Evolutionary conservation across 768 basidiomycete genomes (phyloP).

Genomic region (Nidularia pulvinata): DNA sequence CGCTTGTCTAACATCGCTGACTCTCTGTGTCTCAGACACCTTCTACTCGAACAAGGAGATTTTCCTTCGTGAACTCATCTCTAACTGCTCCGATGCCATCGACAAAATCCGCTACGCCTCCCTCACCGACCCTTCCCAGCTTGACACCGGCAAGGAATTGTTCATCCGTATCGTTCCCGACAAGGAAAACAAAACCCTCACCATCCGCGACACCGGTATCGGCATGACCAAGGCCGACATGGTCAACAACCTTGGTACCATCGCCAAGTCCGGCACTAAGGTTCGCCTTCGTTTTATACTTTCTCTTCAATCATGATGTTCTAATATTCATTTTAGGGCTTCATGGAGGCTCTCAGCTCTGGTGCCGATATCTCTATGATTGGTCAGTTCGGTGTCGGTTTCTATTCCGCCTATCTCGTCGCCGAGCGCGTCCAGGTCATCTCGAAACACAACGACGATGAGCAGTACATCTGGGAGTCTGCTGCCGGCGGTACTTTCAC

Average conservation of each 20-base stretch:
- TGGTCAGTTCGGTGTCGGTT: constrained; percentile 99
- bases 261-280: constrained; percentile 95
- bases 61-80: constrained; percentile 98
- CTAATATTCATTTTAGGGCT: constrained; percentile 63
- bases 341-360: constrained; percentile 97
- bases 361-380: constrained; percentile 96
- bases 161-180: constrained; percentile 94
- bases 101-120: constrained; percentile 99
- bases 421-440: constrained; percentile 98
- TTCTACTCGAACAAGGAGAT: constrained; percentile 99
- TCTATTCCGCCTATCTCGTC: constrained; percentile 99
- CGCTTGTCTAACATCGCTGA: background rate
- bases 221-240: constrained; percentile 99
- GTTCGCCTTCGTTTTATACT: constrained; percentile 38
- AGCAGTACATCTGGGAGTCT: constrained; percentile 99
- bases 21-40: constrained; percentile 60
- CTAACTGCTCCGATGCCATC: constrained; percentile 96
- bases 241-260: constrained; percentile 98
- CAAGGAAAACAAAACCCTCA: constrained; percentile 92
- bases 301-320: background rate
- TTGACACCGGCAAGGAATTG: constrained; percentile 92
- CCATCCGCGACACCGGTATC: constrained; percentile 94
- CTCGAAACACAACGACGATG: constrained; percentile 99
- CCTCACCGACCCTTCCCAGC: constrained; percentile 87
- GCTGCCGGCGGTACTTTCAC: constrained; percentile 99